Percentiles rank a stretch among this genome's conserved stretches.
Evolutionary conservation across 2,329 filamentous ascomycete genomes (phyloP).

Genomic region (Beauveria australis): DNA sequence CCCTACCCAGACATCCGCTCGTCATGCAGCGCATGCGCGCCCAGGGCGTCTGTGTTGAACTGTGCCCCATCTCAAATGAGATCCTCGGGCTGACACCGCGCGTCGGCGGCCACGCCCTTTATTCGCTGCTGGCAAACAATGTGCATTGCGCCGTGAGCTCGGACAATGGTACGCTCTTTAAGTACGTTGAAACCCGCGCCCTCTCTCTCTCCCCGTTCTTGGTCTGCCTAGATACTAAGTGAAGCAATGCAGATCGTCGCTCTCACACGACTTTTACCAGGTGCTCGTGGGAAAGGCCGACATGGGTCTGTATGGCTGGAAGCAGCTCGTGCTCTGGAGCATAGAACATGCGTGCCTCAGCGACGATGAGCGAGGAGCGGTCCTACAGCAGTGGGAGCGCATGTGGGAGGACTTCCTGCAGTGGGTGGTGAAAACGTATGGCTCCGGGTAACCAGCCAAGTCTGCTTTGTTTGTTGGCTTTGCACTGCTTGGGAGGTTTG

Average conservation of each 20-base stretch:
- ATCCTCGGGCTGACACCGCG: conserved; percentile 60
- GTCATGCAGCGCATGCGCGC: conserved; percentile 59
- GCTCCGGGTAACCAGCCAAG: neutral
- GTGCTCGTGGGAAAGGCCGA: conserved; percentile 59
- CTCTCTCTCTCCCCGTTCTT: neutral
- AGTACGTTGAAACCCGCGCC: conserved; percentile 31
- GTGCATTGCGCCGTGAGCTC: conserved; percentile 67
- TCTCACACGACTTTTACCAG: conserved; percentile 73
- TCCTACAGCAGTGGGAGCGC: conserved; percentile 38
- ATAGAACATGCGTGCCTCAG: conserved; percentile 51
- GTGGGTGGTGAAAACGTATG: conserved; percentile 39
- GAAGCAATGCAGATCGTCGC: conserved; percentile 45
- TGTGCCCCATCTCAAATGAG: conserved; percentile 73
- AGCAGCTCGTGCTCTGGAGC: conserved; percentile 58
- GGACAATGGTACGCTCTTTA: conserved; percentile 67
- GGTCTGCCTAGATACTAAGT: neutral
- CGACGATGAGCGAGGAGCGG: conserved; percentile 28
- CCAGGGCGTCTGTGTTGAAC: conserved; percentile 60
- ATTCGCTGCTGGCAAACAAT: conserved; percentile 60
- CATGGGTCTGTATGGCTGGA: conserved; percentile 64
- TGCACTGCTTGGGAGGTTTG: no score
- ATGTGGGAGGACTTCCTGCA: conserved; percentile 53
- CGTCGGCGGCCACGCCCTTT: conserved; percentile 58
- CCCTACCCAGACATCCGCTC: conserved; percentile 56
- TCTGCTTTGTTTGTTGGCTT: neutral